Conservation (phyloP, 305 asterid genomes). For the Fraxinus dipetala region DNA sequence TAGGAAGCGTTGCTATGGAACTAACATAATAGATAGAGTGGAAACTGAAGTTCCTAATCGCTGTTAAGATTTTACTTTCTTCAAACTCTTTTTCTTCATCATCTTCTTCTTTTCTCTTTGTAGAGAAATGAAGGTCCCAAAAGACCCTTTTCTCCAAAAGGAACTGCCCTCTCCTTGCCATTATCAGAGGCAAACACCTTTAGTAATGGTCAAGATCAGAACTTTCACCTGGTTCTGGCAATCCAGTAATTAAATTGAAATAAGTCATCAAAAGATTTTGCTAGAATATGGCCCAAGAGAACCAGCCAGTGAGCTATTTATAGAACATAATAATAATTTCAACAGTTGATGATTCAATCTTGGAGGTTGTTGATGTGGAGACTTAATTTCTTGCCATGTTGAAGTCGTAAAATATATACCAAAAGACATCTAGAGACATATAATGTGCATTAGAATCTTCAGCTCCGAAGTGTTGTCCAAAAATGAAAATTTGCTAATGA, state of each 20-base stretch:
- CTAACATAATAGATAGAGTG: neutral
- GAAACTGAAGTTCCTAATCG: neutral
- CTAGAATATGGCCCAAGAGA: neutral
- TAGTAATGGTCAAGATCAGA: neutral
- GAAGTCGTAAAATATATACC: neutral
- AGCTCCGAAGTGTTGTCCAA: neutral
- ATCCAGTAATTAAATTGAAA: neutral
- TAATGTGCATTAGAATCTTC: neutral
- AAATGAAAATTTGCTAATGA: neutral
- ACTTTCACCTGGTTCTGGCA: neutral
- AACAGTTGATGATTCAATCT: neutral
- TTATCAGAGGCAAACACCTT: neutral
- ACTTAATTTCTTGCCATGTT: neutral
- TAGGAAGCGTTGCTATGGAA: neutral
- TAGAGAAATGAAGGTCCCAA: neutral
- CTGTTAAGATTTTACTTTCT: neutral
- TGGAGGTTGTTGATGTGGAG: neutral
- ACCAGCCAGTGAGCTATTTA: neutral
- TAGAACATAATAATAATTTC: neutral
- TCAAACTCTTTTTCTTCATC: neutral
- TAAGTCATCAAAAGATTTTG: neutral
- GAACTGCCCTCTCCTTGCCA: neutral
- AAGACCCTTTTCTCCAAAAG: neutral
- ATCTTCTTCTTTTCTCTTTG: neutral
- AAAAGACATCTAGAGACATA: neutral